Conservation (phyloP, 2,329 filamentous ascomycete species). For the Madurella fahalii region DNA sequence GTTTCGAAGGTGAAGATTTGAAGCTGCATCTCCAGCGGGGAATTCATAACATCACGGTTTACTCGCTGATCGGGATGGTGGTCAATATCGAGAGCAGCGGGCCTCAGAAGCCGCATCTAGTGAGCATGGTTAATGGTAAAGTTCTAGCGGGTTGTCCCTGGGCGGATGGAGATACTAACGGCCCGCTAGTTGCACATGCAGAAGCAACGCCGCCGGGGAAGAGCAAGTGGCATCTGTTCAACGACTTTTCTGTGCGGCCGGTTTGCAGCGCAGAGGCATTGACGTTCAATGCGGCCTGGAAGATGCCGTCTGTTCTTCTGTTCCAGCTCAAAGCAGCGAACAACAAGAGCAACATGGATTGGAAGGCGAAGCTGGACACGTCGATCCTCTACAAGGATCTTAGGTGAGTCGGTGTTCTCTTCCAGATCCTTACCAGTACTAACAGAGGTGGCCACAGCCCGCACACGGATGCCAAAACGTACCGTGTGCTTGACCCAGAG, state of each 20-base stretch:
- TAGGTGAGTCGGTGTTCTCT: not conserved
- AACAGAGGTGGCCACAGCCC: slow-evolving; percentile 26
- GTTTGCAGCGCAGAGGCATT: slow-evolving; percentile 79
- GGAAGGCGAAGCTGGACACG: slow-evolving; percentile 82
- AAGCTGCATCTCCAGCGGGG: slow-evolving; percentile 74
- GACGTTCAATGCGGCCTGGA: slow-evolving; percentile 87
- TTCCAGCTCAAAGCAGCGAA: slow-evolving; percentile 81
- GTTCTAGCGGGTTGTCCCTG: slow-evolving; percentile 19
- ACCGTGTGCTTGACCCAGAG: slow-evolving; percentile 52
- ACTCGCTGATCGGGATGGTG: slow-evolving; percentile 85
- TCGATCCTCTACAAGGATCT: slow-evolving; percentile 74
- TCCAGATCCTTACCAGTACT: slow-evolving; percentile 35
- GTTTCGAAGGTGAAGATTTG: slow-evolving; percentile 89
- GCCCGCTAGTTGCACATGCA: slow-evolving; percentile 57
- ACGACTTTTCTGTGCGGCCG: slow-evolving; percentile 87
- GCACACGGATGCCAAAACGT: slow-evolving; percentile 48
- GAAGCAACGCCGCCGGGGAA: slow-evolving; percentile 54
- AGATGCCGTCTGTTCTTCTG: slow-evolving; percentile 79
- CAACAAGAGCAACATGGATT: slow-evolving; percentile 77
- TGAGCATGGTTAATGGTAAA: slow-evolving; percentile 82
- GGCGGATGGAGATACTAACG: slow-evolving; percentile 25
- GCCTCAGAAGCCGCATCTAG: slow-evolving; percentile 83
- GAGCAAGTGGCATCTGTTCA: slow-evolving; percentile 91
- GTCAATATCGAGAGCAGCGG: slow-evolving; percentile 84
- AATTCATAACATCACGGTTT: slow-evolving; percentile 77